Base-by-base conservation (phyloP, 2,329 filamentous ascomycete genomes). In the Beauveria medogensis region DNA sequence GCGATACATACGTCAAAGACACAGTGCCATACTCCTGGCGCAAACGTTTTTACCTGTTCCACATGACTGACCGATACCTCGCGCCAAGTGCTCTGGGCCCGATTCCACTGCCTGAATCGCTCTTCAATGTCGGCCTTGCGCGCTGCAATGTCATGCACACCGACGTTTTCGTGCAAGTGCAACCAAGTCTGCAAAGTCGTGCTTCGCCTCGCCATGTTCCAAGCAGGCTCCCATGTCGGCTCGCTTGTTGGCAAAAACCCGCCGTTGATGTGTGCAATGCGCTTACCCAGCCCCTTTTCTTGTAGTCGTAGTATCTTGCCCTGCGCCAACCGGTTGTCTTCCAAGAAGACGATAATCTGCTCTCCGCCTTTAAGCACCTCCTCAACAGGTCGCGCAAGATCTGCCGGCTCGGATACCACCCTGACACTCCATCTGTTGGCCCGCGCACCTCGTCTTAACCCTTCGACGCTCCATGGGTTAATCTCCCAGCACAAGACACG, bases 391-490 rank as follows among this genome's bases (percentile, higher is more conserved):
- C 69, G 64, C 2, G 70, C 69, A 22, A 80, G 69, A 0, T 80
- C 77, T 0, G 69, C 67, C 0, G 70, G 71, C 16, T 70, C 68
- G 1, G 51, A 50, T 0, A 90, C 73, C 16, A 90, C 78, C 60
- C 75, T 77, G 9, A 87, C 82, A 0, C 70, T 73, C 86, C 88
- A 92, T 44, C 82, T 81, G 69, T 92, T 92, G 34, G 74, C 83
- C 50, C 78, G 68, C 30, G 92, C 90, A 24, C 92, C 93, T 65
- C 90, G 83, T 28, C 86, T 80, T 69, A 97, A 73, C 0, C 90
- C 92, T 75, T 97, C 91, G 40, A 96, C 82, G 65, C 87, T 92
- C 87, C 92, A 90, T 0, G 88, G 87, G 71, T 96, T 97, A 51
- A 97, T 77, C 73, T 97, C 93, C 89, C 91, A 97, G 67, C 91